Evolutionary conservation across 768 basidiomycete species (phyloP), one percentile per base, ranked within the genome.

Genomic region (Mycena belliarum): DNA sequence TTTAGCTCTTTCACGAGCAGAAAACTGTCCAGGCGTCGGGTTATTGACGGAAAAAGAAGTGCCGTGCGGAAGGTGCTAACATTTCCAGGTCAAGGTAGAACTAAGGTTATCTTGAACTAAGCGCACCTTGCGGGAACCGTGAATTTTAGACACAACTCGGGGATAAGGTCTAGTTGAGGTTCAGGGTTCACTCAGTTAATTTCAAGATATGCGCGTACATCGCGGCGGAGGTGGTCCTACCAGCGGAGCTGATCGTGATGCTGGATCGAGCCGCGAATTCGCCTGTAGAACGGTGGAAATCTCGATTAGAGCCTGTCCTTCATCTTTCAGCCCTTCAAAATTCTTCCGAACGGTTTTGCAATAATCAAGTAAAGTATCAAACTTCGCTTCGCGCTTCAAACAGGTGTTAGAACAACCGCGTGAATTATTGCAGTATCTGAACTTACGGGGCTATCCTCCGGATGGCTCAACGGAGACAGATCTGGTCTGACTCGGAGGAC

Each of bases 1-100:
- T 93, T 92, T 61, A 94, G 75, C 70, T 95, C 90, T 65, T 88
- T 89, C 35, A 87, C 84, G 33, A 93, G 76, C 38, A 95, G 74
- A 54, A 86, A 73, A 64, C 89, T 85, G 68, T 95, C 89, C 52
- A 95, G 76, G 63, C 86, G 79, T 60, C 79, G 80, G 63, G 81
- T 80, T 60, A 94, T 82, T 1, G 90, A 93, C 6, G 93, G 93
- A 3, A 94, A 67, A 37, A 91, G 76, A 60, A 86, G 74, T 1
- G 82, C 82, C 11, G 87, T 90, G 28, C 87, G 83, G 63, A 88
- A 79, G 7, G 80, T 82, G 70, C 90, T 92, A 43, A 51, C 25
- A 33, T 29, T 35, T 38, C 50, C 49, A 9, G 26, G n/a, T 52
- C 35, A 53, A 55, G 48, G 2, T 26, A 14, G 32, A 55, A 25